These are phyloP conservation scores for Xerocomellus amylosporus DNA, from an alignment of 768 basidiomycete genomes.

Conservation along the genomic window DNA sequence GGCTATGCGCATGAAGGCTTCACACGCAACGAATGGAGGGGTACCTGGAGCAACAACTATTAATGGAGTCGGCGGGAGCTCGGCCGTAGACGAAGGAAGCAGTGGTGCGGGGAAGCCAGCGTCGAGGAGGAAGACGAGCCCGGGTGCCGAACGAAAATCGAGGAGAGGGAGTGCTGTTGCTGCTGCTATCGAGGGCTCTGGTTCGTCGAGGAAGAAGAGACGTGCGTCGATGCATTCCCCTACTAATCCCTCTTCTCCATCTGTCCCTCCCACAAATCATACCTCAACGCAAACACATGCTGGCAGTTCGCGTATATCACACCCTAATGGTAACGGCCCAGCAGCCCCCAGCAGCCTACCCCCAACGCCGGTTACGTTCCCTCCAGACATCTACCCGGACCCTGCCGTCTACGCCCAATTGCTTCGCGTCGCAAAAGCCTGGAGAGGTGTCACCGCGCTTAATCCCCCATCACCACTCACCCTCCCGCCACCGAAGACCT, in stretches of 20 bases:
- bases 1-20: conserved; percentile 28
- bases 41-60: conserved; percentile 15
- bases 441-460: conserved; percentile 68
- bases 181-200: conserved; percentile 35
- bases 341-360: conserved; percentile 9
- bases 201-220: conserved; percentile 36
- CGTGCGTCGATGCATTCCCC: conserved; percentile 37
- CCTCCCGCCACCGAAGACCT: conserved; percentile 23
- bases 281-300: conserved; percentile 14
- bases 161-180: conserved; percentile 35
- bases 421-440: conserved; percentile 56
- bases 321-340: conserved; percentile 5
- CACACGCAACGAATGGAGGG: conserved; percentile 25
- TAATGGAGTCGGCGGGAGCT: conserved; percentile 14
- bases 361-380: conserved; percentile 38
- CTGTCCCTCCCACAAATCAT: conserved; percentile 12
- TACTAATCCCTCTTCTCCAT: conserved; percentile 18
- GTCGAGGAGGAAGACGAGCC: conserved; percentile 37
- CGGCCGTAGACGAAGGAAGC: conserved; percentile 17
- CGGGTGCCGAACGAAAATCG: conserved; percentile 39
- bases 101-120: conserved; percentile 21
- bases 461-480: conserved; percentile 25
- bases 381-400: conserved; percentile 28
- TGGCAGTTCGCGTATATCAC: conserved; percentile 18
- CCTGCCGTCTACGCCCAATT: conserved; percentile 47